Conservation (phyloP, 2,329 filamentous ascomycete species). For the Calonectria ilicicola region DNA sequence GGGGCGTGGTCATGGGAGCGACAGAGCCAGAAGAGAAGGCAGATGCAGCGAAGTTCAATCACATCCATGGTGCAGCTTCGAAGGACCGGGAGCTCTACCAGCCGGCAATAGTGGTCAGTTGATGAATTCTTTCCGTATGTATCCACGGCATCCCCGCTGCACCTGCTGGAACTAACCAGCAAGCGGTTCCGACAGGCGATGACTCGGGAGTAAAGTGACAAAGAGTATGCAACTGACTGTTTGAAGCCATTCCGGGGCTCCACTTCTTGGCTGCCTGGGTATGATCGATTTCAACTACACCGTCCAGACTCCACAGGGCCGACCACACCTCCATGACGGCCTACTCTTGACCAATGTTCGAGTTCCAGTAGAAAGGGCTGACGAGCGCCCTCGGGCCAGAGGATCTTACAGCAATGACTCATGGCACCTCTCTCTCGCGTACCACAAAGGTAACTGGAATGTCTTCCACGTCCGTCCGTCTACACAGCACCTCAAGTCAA, state of each 20-base stretch:
- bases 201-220: constrained; percentile 35
- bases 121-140: constrained; percentile 64
- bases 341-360: constrained; percentile 63
- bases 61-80: constrained; percentile 37
- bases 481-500: constrained; percentile 44
- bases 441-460: constrained; percentile 68
- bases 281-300: constrained; percentile 36
- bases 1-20: constrained; percentile 56
- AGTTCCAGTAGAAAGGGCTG: constrained; percentile 75
- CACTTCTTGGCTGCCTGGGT: constrained; percentile 48
- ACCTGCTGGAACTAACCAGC: constrained; percentile 42
- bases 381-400: constrained; percentile 80
- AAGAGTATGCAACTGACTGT: constrained; percentile 59
- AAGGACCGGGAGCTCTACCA: constrained; percentile 59
- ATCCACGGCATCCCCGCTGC: constrained; percentile 54
- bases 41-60: constrained; percentile 34
- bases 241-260: constrained; percentile 60
- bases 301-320: constrained; percentile 25
- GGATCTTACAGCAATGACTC: constrained; percentile 82
- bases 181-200: constrained; percentile 58
- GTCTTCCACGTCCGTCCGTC: constrained; percentile 63
- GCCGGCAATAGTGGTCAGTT: constrained; percentile 52
- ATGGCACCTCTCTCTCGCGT: constrained; percentile 74
- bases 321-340: constrained; percentile 51
- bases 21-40: constrained; percentile 38